Base-by-base conservation (phyloP, 2,329 filamentous ascomycete species). In the Penicillium hordei region DNA sequence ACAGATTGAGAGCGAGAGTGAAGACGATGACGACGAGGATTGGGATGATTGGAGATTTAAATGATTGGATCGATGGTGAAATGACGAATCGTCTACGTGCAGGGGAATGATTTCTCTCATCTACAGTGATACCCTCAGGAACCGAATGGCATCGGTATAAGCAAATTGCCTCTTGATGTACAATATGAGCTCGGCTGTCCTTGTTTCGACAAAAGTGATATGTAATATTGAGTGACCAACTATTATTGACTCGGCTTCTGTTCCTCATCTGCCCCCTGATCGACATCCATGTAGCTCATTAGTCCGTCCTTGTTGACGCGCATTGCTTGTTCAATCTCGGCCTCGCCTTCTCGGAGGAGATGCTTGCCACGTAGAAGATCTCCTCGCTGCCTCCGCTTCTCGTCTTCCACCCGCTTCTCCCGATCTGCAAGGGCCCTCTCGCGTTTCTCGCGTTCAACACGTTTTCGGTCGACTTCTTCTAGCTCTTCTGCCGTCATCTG, bases 1-100 rank as follows among this genome's bases (percentile, higher is more conserved):
- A 23, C 65, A 66, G 46, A 49, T 52, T 40, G 78, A 79, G 1
- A 77, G 77, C 3, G 78, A 79, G 0, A 79, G 81, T 2, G 80
- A 81, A 0, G 86, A 86, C 53, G 89, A 86, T 74, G 83, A 83
- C 58, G 84, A 74, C 55, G 76, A 77, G 40, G 75, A 75, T 43
- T 79, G 76, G 73, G 76, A 80, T 66, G 72, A 76, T 60, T 78
- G 76, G 77, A 70, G 72, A 58, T 76, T 78, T 57, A 72, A 65
- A 64, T 63, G 59, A 62, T 60, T 52, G 44, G 52, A 50, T 59
- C 57, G 55, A 55, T 52, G 34, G 50, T 56, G 62, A 65, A 60
- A 64, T 53, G 62, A 67, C 59, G 57, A 58, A 67, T 63, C 57
- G 65, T 62, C 59, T 62, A 63, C 52, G 62, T 34, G 42, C 58